A percentile compares a stretch with the other conserved stretches of the same genome.
Conservation (phyloP, 257 asterid species). For the Thymus mandschuricus region DNA sequence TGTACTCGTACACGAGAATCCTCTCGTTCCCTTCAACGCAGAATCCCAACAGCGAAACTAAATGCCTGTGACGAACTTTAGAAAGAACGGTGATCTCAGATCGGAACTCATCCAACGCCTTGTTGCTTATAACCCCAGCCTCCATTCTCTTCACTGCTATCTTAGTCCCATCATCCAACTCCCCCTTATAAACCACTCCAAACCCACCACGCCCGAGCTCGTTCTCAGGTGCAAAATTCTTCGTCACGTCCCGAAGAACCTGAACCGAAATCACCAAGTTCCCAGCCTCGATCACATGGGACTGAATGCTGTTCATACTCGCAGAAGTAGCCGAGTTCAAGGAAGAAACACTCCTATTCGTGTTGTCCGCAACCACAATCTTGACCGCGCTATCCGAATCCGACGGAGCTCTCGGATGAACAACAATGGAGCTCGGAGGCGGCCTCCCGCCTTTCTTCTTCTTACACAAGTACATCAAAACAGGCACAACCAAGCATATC, state of each 20-base stretch:
- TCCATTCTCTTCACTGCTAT: conserved; percentile 97
- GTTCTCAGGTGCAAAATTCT: conserved; percentile 76
- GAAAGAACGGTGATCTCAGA: conserved; percentile 85
- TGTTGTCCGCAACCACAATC: conserved; percentile 60
- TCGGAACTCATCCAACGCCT: conserved; percentile 78
- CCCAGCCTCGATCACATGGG: conserved; percentile 74
- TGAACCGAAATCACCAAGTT: conserved; percentile 77
- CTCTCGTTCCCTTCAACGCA: conserved; percentile 74
- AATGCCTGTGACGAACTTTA: conserved; percentile 86
- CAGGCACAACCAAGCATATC: conserved; percentile 49
- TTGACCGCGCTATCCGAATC: conserved; percentile 56
- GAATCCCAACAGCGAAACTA: conserved; percentile 88
- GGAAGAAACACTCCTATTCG: conserved; percentile 47
- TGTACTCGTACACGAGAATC: conserved; percentile 77
- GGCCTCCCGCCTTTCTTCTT: conserved; percentile 40
- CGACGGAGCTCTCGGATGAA: conserved; percentile 76
- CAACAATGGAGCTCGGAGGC: conserved; percentile 59
- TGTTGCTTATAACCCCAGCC: conserved; percentile 62
- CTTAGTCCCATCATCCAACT: conserved; percentile 79
- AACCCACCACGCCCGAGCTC: conserved; percentile 96
- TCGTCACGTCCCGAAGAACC: conserved; percentile 78
- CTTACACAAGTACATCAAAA: conserved; percentile 55
- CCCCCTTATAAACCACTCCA: conserved; percentile 88
- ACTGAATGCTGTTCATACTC: conserved; percentile 53
- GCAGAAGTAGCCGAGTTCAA: conserved; percentile 58